phyloP scores from a whole-genome alignment of 2,329 filamentous ascomycete genomes.

The Talaromyces verruculosus region DNA sequence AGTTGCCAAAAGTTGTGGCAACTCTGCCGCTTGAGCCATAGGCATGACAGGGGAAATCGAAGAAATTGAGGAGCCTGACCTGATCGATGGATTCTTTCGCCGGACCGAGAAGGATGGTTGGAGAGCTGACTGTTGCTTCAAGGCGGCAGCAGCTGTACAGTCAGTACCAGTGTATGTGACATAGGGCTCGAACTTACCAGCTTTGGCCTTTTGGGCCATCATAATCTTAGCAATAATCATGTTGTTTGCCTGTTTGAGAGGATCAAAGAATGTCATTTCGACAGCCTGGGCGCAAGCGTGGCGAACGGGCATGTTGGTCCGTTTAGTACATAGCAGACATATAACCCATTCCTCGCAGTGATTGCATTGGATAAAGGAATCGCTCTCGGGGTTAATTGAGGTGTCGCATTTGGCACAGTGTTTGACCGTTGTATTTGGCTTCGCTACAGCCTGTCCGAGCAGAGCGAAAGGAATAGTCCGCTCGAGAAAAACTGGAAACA shows the following conservation, averaged over 20 bases:
- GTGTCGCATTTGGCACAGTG: slow-evolving; percentile 19
- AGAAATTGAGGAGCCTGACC: slow-evolving; percentile 12
- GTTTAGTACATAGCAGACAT: slow-evolving; percentile 19
- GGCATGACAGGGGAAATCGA: slow-evolving; percentile 11
- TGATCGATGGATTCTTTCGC: slow-evolving; percentile 12
- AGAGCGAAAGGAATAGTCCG: slow-evolving; percentile 15
- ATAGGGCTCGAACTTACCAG: not conserved
- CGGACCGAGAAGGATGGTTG: slow-evolving; percentile 14
- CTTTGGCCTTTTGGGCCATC: slow-evolving; percentile 16
- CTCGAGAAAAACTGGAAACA: slow-evolving; percentile 13
- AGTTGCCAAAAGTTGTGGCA: not conserved
- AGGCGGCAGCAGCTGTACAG: not conserved
- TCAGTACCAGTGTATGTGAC: not conserved
- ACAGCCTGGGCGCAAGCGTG: slow-evolving; percentile 18
- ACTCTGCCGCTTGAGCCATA: not conserved
- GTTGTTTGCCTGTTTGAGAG: slow-evolving; percentile 11
- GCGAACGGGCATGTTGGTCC: slow-evolving; percentile 19
- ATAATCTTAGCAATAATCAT: slow-evolving; percentile 6
- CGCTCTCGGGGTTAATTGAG: slow-evolving; percentile 5
- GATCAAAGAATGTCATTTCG: slow-evolving; percentile 20
- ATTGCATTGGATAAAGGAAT: slow-evolving; percentile 18
- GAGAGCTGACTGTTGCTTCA: not conserved
- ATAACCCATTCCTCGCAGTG: slow-evolving; percentile 12
- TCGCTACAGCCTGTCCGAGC: slow-evolving; percentile 10
- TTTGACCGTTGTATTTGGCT: not conserved